Percentiles rank a stretch among this genome's conserved stretches.
Evolutionary conservation across 1,139 yeast genomes (phyloP).

Genomic region (Scheffersomyces titani): DNA sequence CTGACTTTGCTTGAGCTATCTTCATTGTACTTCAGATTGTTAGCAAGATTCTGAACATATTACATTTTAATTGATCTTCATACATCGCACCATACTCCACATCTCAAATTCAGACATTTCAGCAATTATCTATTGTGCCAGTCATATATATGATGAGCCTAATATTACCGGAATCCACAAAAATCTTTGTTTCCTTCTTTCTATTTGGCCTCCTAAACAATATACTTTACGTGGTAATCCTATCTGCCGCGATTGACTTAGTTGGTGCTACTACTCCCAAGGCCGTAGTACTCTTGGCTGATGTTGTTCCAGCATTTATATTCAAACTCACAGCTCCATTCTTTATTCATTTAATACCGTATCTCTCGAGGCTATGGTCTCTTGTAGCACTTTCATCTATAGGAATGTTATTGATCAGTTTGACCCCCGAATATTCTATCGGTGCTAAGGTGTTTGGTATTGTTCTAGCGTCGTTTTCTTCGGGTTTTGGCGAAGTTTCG

Average conservation of each 20-base stretch:
- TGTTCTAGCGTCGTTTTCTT: constrained; percentile 76
- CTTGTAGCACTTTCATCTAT: constrained; percentile 61
- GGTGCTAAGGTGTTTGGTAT: constrained; percentile 62
- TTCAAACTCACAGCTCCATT: constrained; percentile 79
- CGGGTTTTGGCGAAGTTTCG: constrained; percentile 90
- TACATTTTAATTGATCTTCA: not conserved
- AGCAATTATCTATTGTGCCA: not conserved
- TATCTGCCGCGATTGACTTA: constrained; percentile 89
- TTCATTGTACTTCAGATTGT: not conserved
- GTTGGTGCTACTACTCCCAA: constrained; percentile 86
- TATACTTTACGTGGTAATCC: constrained; percentile 84
- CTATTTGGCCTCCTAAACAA: constrained; percentile 85
- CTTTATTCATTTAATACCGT: constrained; percentile 67
- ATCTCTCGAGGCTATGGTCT: constrained; percentile 51
- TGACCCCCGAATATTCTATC: constrained; percentile 27
- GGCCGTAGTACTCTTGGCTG: constrained; percentile 82
- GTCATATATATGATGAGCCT: not conserved
- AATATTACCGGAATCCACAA: constrained; percentile 4
- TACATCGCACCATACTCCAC: not conserved
- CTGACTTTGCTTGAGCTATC: not conserved
- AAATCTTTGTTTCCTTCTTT: constrained; percentile 63
- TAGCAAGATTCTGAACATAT: not conserved
- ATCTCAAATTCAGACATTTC: not conserved
- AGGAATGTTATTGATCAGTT: constrained; percentile 78
- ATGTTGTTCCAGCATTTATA: constrained; percentile 78